A percentile compares a stretch with the other conserved stretches of the same genome.
Conservation (phyloP, 352 stramenopile genomes). For the Globisporangium sylvaticum region DNA sequence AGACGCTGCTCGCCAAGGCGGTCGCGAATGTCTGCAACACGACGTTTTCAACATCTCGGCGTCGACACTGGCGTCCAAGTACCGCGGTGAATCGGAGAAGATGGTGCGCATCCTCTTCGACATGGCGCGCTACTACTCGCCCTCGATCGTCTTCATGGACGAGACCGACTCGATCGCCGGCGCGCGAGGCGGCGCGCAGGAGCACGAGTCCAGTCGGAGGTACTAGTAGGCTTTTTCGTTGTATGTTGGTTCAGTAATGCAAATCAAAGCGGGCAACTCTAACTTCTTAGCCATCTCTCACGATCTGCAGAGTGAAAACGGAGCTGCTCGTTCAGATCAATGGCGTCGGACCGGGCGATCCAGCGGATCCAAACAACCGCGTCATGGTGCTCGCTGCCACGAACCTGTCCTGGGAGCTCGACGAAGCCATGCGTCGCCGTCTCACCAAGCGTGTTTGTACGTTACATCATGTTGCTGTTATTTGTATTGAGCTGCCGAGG, state of each 20-base stretch:
- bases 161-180: conserved; percentile 95
- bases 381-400: conserved; percentile 94
- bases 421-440: conserved; percentile 92
- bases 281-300: neutral
- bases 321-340: conserved; percentile 98
- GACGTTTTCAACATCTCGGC: conserved; percentile 98
- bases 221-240: conserved; percentile 16
- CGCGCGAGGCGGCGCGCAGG: conserved; percentile 61
- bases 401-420: conserved; percentile 96
- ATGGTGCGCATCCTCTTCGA: conserved; percentile 97
- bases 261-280: neutral
- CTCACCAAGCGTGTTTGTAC: conserved; percentile 95
- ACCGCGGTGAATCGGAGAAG: conserved; percentile 94
- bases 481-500: neutral
- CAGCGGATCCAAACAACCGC: conserved; percentile 27
- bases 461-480: neutral
- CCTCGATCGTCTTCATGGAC: conserved; percentile 98
- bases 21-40: conserved; percentile 94
- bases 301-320: conserved; percentile 89
- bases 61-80: conserved; percentile 91
- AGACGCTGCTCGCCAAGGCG: conserved; percentile 87
- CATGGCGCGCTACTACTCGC: conserved; percentile 96
- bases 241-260: neutral
- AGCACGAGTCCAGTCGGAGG: conserved; percentile 83
- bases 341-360: conserved; percentile 55